phyloP scores from a whole-genome alignment of 2,329 filamentous ascomycete species.

The Elsinoe batatas region DNA sequence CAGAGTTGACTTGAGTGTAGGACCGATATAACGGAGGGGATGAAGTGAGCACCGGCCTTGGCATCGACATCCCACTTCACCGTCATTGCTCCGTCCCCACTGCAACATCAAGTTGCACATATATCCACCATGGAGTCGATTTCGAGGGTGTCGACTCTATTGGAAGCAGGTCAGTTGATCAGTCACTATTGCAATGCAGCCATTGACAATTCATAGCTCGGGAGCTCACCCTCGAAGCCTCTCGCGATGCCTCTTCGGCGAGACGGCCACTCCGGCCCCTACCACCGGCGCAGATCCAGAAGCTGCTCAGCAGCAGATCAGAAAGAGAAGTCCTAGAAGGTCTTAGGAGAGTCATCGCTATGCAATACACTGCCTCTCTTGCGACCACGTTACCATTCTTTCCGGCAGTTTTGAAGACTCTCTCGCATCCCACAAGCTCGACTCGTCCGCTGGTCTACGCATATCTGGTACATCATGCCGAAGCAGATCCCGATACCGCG shows the following conservation, averaged over 20 bases:
- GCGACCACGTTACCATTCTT: conserved; percentile 88
- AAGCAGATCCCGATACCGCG: conserved; percentile 89
- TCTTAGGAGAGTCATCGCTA: conserved; percentile 75
- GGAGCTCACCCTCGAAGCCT: conserved; percentile 94
- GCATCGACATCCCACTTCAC: background rate
- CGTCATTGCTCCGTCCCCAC: background rate
- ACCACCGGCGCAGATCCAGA: conserved; percentile 80
- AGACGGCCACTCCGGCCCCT: conserved; percentile 53
- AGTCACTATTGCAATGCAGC: conserved; percentile 2
- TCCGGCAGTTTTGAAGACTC: conserved; percentile 96
- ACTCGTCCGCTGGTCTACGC: conserved; percentile 99
- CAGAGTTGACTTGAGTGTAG: background rate
- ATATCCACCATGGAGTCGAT: conserved; percentile 74
- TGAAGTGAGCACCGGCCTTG: background rate
- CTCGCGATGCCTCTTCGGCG: conserved; percentile 65
- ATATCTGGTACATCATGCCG: conserved; percentile 92
- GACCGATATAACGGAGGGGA: background rate
- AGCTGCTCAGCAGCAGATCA: conserved; percentile 84
- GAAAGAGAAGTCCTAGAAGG: conserved; percentile 91
- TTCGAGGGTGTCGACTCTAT: conserved; percentile 81
- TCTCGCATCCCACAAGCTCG: conserved; percentile 84
- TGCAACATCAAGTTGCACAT: background rate
- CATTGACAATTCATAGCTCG: conserved; percentile 50
- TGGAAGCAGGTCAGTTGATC: conserved; percentile 70
- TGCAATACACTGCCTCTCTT: conserved; percentile 88